Evolutionary conservation across 257 asterid species (phyloP), one percentile per base, ranked within the genome.

Genomic region (Knoxia roxburghii): DNA sequence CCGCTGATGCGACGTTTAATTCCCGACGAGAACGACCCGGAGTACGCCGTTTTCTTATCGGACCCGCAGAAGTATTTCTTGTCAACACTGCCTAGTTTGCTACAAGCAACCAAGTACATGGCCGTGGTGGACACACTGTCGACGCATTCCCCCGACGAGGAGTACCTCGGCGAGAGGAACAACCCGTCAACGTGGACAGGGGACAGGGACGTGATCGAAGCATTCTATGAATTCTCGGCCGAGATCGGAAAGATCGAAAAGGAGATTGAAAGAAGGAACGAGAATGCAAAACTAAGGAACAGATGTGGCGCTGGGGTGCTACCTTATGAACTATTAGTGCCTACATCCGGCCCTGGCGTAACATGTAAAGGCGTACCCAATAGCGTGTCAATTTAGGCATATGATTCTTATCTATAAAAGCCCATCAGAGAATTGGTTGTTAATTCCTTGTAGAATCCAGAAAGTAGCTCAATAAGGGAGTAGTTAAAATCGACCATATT

Each of bases 281-380:
- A 26, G 12, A 78, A 94, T 40, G 60, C 84, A 7, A 67, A 56
- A 0, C 69, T 89, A 0, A 77, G 73, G 74, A 90, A 94, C 45
- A 74, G 96, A 70, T 94, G 99, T 51, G 99, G 99, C 2, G 96
- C 99, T 2, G 99, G 99, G 7, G 96, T 94, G 70, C 70, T 87
- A 15, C 99, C 99, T 9, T 94, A 94, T 64, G 99, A 94, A 79
- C 93, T 90, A 27, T 88, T 94, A 20, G 89, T 89, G 7, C 99
- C 99, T 0, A 85, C 89, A 30, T 94, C 98, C 0, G 95, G 71
- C 35, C 91, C 97, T 0, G 99, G 98, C 5, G 99, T 90, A n/a
- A 94, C 99, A 12, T 87, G 98, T 32, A 79, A 96, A 74, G 98
- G 99, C 2, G 95, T 94, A 5, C 99, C 99, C 7, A 94, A 94